Conservation (phyloP, 306 rosid genomes). For the Gastrolobium bilobum region DNA sequence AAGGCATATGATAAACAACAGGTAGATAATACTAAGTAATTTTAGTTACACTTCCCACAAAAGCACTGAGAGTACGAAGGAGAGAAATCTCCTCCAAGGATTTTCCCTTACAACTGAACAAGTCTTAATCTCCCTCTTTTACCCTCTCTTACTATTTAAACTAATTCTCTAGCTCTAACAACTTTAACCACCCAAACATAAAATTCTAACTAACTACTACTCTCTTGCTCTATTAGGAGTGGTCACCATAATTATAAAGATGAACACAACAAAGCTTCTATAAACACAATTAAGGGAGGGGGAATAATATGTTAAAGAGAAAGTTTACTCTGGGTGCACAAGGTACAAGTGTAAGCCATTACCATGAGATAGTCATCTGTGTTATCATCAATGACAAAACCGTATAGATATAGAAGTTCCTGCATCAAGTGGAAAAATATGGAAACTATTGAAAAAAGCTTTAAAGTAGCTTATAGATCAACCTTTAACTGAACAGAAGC, state of each 20-base stretch:
- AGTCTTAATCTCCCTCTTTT: no score
- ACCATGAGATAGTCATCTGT: conserved; percentile 98
- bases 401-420: conserved; percentile 96
- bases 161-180: no score
- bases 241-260: background rate
- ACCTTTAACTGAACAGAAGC: conserved; percentile 34
- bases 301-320: conserved; percentile 33
- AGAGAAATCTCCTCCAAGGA: no score
- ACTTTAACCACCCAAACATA: no score
- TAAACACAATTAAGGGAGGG: background rate
- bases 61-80: no score
- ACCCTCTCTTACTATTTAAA: no score
- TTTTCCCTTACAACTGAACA: no score
- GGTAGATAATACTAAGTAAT: conserved; percentile 1
- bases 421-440: conserved; percentile 57
- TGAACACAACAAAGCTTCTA: background rate
- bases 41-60: background rate
- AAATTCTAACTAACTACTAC: no score
- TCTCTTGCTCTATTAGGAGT: background rate
- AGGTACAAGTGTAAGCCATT: conserved; percentile 50
- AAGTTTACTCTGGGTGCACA: conserved; percentile 18
- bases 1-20: conserved; percentile 20
- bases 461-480: conserved; percentile 22
- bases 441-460: conserved; percentile 41
- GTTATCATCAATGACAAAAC: conserved; percentile 82